These are phyloP conservation scores for Aspergillus tubingensis DNA, from an alignment of 2,329 filamentous ascomycete genomes.

Conservation along the genomic window DNA sequence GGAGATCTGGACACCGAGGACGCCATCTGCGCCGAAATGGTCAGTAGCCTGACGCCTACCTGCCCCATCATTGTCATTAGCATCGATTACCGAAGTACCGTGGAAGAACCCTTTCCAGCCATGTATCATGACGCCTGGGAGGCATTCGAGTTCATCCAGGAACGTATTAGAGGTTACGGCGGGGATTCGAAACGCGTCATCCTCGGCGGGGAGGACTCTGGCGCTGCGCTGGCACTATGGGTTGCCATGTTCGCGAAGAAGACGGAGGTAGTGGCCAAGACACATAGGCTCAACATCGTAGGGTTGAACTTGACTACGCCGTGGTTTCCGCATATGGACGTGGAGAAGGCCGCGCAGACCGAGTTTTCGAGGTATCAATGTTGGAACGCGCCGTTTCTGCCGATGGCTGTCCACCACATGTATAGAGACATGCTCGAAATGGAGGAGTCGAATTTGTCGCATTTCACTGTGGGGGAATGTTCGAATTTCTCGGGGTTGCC, in stretches of 20 bases:
- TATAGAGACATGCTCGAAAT: slow-evolving; percentile 34
- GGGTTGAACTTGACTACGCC: slow-evolving; percentile 42
- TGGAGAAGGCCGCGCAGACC: slow-evolving; percentile 36
- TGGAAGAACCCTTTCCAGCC: slow-evolving; percentile 55
- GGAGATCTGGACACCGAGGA: slow-evolving; percentile 58
- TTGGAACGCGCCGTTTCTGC: slow-evolving; percentile 53
- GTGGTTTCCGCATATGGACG: slow-evolving; percentile 38
- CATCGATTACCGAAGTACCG: slow-evolving; percentile 62
- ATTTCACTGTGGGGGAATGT: slow-evolving; percentile 37
- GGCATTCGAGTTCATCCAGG: slow-evolving; percentile 57
- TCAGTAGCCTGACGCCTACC: slow-evolving; percentile 30
- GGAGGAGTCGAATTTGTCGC: slow-evolving; percentile 13
- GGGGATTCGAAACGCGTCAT: slow-evolving; percentile 46
- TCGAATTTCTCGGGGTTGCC: slow-evolving; percentile 50
- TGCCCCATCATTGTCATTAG: slow-evolving; percentile 51
- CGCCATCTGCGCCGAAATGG: slow-evolving; percentile 52
- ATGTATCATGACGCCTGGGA: slow-evolving; percentile 57
- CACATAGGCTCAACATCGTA: slow-evolving; percentile 50
- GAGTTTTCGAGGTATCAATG: slow-evolving; percentile 50
- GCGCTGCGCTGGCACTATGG: slow-evolving; percentile 48
- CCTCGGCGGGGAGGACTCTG: slow-evolving; percentile 54
- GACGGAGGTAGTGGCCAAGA: slow-evolving; percentile 29
- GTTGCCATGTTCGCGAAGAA: slow-evolving; percentile 45
- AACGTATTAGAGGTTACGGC: slow-evolving; percentile 38
- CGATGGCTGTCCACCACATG: slow-evolving; percentile 39